Evolutionary conservation across 108 stramenopile genomes (phyloP), one percentile per base, ranked within the genome.

Genomic region (Tribonema minus): DNA sequence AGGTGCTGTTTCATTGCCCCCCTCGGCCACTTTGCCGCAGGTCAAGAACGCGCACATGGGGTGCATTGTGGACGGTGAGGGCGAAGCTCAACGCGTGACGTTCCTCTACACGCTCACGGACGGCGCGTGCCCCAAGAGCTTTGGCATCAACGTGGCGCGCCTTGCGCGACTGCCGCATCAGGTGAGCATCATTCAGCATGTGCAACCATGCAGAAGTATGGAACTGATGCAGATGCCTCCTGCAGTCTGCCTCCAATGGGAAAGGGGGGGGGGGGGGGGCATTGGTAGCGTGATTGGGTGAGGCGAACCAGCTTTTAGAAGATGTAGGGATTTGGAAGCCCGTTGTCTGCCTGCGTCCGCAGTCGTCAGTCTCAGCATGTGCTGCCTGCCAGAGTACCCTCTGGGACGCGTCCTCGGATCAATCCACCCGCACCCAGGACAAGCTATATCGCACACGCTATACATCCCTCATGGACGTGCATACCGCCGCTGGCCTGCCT

Each of bases 131-230:
- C 97, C 96, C 15, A 95, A 94, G 75, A 91, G 90, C 40, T 98
- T 98, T 79, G 99, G 99, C n/a, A 92, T 99, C 64, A 98, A 98
- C 77, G 97, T 98, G 23, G 99, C 99, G 1, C 86, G 93, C 38
- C 88, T 99, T 26, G 99, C 99, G 0, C 89, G 89, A 32, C 89
- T 99, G n/a, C 97, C 99, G 0, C 85, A 92, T 41, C 92, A 92
- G 74, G 94, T 99, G 67, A 72, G 68, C 15, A 60, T 38, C 15
- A 31, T 4, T 7, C 32, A 29, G 29, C 34, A 31, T 34, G 34
- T 67, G 37, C n/a, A 35, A 35, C 7, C n/a, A 29, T 67, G 9
- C 7, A 38, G 6, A 67, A 3, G 25, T 5, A 39, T 67, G 33
- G 23, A 7, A 35, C 7, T 6, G 15, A n/a, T 67, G 3, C 25